Percentiles rank a stretch among this genome's conserved stretches.
These are phyloP conservation scores for Phytophthora megakarya DNA, from an alignment of 352 stramenopile genomes.

Conservation along the genomic window DNA sequence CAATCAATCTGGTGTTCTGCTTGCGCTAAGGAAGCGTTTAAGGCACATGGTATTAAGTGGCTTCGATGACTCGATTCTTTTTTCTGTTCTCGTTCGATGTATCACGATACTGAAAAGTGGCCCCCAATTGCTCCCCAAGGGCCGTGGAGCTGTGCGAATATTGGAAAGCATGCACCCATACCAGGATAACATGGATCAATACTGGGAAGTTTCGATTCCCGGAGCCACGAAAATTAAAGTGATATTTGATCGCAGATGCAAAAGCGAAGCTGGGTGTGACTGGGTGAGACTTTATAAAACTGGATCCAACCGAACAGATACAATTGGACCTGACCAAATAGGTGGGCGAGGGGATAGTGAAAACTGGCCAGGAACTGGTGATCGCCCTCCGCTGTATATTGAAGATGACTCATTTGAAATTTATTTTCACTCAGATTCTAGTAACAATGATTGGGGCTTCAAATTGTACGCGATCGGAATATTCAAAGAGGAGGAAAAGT, in stretches of 20 bases:
- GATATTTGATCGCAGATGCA: conserved; percentile 72
- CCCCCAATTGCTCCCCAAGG: conserved; percentile 37
- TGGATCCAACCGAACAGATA: conserved; percentile 47
- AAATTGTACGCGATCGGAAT: conserved; percentile 81
- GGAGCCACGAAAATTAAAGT: conserved; percentile 70
- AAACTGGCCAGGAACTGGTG: conserved; percentile 82
- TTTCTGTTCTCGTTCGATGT: conserved; percentile 39
- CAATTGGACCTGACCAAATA: conserved; percentile 62
- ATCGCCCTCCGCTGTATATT: conserved; percentile 69
- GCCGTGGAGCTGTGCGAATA: conserved; percentile 50
- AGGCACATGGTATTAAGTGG: conserved; percentile 25
- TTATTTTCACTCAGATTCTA: conserved; percentile 83
- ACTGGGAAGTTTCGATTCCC: conserved; percentile 71
- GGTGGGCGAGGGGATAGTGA: conserved; percentile 63
- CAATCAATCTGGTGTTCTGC: conserved; percentile 25
- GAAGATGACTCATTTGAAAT: conserved; percentile 75
- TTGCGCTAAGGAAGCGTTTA: conserved; percentile 33
- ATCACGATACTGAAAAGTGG: conserved; percentile 37
- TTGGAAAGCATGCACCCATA: conserved; percentile 83
- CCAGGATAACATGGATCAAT: conserved; percentile 64
- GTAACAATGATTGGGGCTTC: conserved; percentile 90
- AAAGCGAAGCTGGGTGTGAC: conserved; percentile 68
- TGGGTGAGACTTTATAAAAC: conserved; percentile 78
- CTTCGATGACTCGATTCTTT: conserved; percentile 26
- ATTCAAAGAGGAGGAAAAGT: conserved; percentile 44